Conservation (phyloP, 371 early-diverging fungal species). For the Mucor racemosus region DNA sequence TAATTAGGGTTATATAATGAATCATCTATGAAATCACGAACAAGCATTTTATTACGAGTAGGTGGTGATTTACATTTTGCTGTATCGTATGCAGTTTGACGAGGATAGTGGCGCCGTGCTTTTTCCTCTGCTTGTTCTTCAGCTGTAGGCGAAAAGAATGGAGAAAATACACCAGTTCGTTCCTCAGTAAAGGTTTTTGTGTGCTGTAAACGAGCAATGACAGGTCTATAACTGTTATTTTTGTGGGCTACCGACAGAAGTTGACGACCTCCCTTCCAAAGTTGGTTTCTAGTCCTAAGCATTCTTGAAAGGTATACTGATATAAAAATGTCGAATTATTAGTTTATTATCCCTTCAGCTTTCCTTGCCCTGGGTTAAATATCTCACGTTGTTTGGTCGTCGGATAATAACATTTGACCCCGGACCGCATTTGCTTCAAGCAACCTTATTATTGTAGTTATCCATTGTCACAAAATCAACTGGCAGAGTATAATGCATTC, state of each 20-base stretch:
- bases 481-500: too few relatives aligned
- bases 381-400: too few relatives aligned
- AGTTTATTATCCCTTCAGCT: too few relatives aligned
- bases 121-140: conserved; percentile 39
- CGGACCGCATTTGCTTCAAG: too few relatives aligned
- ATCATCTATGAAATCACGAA: conserved; percentile 93
- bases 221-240: neutral
- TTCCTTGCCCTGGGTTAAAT: too few relatives aligned
- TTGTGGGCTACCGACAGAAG: neutral
- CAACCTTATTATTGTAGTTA: too few relatives aligned
- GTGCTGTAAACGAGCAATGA: conserved; percentile 20
- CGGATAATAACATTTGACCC: too few relatives aligned
- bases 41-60: conserved; percentile 69
- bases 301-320: neutral
- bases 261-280: neutral
- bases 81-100: conserved; percentile 46
- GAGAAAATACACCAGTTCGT: conserved; percentile 29
- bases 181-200: conserved; percentile 5
- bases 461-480: too few relatives aligned
- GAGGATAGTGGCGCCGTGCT: conserved; percentile 40
- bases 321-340: too few relatives aligned
- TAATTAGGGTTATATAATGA: conserved; percentile 95
- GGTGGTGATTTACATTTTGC: conserved; percentile 52
- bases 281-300: neutral
- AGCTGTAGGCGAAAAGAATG: conserved; percentile 38